Evolutionary conservation across 2,329 filamentous ascomycete species (phyloP), one percentile per base, ranked within the genome.

Genomic region (Scolecobasidium constrictum): DNA sequence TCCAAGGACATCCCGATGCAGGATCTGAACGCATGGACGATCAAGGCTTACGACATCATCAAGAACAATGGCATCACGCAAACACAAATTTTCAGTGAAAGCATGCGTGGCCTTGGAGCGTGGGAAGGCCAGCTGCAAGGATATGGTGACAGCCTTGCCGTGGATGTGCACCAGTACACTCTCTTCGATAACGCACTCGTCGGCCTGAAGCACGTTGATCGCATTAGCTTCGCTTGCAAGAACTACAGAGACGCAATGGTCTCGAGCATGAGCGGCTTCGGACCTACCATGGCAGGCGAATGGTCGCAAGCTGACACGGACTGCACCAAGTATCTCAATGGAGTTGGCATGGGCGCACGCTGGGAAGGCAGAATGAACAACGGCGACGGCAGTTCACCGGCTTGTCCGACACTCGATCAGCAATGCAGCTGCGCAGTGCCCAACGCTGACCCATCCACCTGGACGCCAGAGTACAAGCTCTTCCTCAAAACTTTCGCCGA

Each of bases 241-340:
- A 86, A 79, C 43, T 98, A 90, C 90, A 83, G 83, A 3, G 59
- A 80, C 52, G 86, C 95, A 68, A 76, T 86, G 12, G 58, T 75
- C 48, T 65, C 76, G 46, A 84, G 80, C 58, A 81, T 86, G 67
- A 72, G 86, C 62, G 90, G 90, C 7, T 96, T 90, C 66, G 92
- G 92, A 0, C 88, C 90, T 1, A 95, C 87, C 15, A 77, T 96
- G 51, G 88, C 92, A 60, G 92, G 90, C 50, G 92, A 98, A 69
- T 98, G 88, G 87, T 90, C 83, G 0, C 90, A 96, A 67, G 90
- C 92, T 33, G 92, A 98, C 63, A 95, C 92, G 1, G 92, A 98
- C 66, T 98, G 92, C 66, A 80, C 87, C 0, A 63, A 73, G 47
- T 78, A 85, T 63, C 75, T 98, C 53, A 96, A 93, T 62, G 90